Evolutionary conservation across 345 rosid genomes (phyloP).

Genomic region (Pugionium cornutum): DNA sequence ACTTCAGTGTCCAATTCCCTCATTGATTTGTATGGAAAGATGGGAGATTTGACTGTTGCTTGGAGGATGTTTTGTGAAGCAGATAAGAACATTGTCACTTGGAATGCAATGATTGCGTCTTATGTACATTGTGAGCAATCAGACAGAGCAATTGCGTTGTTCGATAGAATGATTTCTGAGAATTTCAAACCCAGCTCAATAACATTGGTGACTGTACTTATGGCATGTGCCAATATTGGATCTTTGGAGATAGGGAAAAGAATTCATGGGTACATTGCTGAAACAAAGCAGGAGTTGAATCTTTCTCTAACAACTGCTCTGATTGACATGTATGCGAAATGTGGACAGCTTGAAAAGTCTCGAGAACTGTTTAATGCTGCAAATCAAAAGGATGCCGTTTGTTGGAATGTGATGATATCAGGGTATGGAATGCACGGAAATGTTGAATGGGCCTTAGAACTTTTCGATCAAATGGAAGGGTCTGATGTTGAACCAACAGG

Average conservation of each 20-base stretch:
- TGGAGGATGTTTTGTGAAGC: constrained; percentile 47
- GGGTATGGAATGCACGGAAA: constrained; percentile 69
- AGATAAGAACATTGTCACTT: constrained; percentile 49
- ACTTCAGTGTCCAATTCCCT: constrained; percentile 53
- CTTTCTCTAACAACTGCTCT: constrained; percentile 60
- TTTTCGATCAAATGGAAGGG: constrained; percentile 60
- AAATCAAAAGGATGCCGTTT: constrained; percentile 52
- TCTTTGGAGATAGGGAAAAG: constrained; percentile 53
- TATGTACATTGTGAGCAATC: constrained; percentile 43
- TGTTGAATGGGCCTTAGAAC: constrained; percentile 50
- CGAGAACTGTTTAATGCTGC: constrained; percentile 51
- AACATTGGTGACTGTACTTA: constrained; percentile 56
- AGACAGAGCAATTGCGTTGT: constrained; percentile 53
- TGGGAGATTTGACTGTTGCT: constrained; percentile 48
- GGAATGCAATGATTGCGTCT: constrained; percentile 62
- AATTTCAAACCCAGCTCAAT: constrained; percentile 50
- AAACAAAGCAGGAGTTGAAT: constrained; percentile 48
- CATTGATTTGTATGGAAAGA: constrained; percentile 64
- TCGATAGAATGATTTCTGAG: constrained; percentile 56
- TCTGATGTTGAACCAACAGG: constrained; percentile 54
- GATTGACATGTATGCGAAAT: constrained; percentile 72
- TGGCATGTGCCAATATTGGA: constrained; percentile 66
- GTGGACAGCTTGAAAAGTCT: constrained; percentile 60
- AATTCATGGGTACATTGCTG: constrained; percentile 53
- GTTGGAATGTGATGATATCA: constrained; percentile 74